Conservation (phyloP, 257 asterid genomes). For the Forsythia suspensa region DNA sequence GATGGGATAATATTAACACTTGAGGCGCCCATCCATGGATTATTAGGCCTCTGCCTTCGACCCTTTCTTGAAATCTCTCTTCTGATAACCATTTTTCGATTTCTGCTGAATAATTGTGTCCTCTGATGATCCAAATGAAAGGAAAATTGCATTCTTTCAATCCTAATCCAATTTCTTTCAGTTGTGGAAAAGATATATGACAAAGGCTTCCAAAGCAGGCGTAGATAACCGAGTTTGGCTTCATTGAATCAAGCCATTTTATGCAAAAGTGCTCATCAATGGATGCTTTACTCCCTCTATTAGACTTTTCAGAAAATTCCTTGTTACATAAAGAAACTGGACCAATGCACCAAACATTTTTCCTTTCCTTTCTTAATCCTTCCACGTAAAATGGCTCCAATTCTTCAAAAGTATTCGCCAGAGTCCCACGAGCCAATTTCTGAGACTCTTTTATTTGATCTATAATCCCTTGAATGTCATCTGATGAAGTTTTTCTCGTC, state of each 20-base stretch:
- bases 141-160: constrained; percentile 30
- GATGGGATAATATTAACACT: constrained; percentile 33
- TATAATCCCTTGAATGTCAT: constrained; percentile 12
- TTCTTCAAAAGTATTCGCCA: constrained; percentile 54
- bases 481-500: constrained; percentile 1
- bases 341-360: constrained; percentile 56
- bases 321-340: constrained; percentile 44
- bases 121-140: constrained; percentile 35
- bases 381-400: constrained; percentile 54
- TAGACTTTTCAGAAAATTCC: constrained; percentile 4
- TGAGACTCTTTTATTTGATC: constrained; percentile 25
- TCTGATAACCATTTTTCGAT: constrained; percentile 32
- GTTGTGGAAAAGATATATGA: constrained; percentile 29
- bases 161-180: constrained; percentile 35
- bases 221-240: constrained; percentile 30
- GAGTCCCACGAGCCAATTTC: constrained; percentile 29
- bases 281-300: constrained; percentile 23
- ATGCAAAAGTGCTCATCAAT: constrained; percentile 20
- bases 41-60: constrained; percentile 23
- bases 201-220: constrained; percentile 43
- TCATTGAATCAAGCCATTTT: constrained; percentile 35
- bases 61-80: constrained; percentile 25
- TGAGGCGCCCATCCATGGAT: constrained; percentile 56
- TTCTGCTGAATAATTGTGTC: constrained; percentile 14
- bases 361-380: constrained; percentile 21